Conservation (phyloP, 2,329 filamentous ascomycete species). For the Zasmidium citrigriseum region DNA sequence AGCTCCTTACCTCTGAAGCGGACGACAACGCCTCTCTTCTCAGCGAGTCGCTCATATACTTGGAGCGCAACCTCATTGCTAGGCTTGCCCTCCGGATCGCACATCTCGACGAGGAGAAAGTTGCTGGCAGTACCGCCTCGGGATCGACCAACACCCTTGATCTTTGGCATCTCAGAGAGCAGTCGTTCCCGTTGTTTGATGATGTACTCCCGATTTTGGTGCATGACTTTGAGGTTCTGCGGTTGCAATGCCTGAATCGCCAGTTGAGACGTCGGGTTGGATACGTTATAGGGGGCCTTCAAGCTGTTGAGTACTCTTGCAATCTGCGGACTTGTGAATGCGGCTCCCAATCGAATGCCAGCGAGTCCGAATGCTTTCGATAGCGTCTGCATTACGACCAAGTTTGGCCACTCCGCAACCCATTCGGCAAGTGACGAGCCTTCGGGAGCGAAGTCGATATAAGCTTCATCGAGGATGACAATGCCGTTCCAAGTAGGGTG, state of each 20-base stretch:
- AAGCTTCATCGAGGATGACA: slow-evolving; percentile 91
- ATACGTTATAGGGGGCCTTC: slow-evolving; percentile 96
- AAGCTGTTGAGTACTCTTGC: slow-evolving; percentile 83
- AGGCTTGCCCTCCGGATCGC: slow-evolving; percentile 70
- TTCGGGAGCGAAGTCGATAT: slow-evolving; percentile 87
- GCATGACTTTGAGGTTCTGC: slow-evolving; percentile 72
- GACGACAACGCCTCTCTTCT: slow-evolving; percentile 86
- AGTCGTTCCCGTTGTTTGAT: slow-evolving; percentile 76
- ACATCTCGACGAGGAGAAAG: slow-evolving; percentile 87
- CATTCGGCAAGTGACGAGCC: slow-evolving; percentile 83
- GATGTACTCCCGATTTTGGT: slow-evolving; percentile 67
- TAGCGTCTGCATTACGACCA: slow-evolving; percentile 98
- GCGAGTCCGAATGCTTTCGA: slow-evolving; percentile 96
- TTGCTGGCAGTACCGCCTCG: slow-evolving; percentile 81
- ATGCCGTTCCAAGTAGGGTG: slow-evolving; percentile 95
- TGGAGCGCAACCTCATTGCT: slow-evolving; percentile 76
- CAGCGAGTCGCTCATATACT: slow-evolving; percentile 82
- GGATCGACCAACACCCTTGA: slow-evolving; percentile 78
- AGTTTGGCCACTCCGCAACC: slow-evolving; percentile 89
- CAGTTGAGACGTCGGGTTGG: slow-evolving; percentile 80
- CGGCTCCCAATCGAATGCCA: slow-evolving; percentile 85
- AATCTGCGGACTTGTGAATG: slow-evolving; percentile 75
- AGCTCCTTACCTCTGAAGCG: slow-evolving; percentile 90
- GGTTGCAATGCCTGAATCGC: slow-evolving; percentile 71
- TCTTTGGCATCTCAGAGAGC: slow-evolving; percentile 68